Conservation (phyloP, 192 early-diverging fungal genomes). For the Anaeromyces robustus region DNA sequence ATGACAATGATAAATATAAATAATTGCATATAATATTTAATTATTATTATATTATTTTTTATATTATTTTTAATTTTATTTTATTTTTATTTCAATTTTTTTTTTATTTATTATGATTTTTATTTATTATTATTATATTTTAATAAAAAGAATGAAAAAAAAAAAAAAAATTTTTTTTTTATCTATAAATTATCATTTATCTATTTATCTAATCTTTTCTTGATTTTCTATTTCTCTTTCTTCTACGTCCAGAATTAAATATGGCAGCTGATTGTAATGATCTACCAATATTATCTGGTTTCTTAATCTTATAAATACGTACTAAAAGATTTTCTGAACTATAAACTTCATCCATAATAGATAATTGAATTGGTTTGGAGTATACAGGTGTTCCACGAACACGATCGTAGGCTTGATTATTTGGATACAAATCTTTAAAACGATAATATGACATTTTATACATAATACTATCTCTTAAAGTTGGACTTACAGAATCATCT, state of each 20-base stretch:
- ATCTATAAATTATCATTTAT: background rate
- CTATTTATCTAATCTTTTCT: background rate
- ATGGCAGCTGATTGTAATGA: background rate
- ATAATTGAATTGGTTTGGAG: constrained; percentile 57
- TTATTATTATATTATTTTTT: too few species aligned
- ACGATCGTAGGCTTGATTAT: constrained; percentile 45
- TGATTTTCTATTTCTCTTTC: background rate
- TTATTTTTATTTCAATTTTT: too few species aligned
- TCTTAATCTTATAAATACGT: constrained; percentile 96
- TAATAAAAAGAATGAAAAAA: too few species aligned
- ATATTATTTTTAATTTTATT: too few species aligned
- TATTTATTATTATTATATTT: too few species aligned
- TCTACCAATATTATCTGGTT: constrained; percentile 74
- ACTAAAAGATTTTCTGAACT: constrained; percentile 96
- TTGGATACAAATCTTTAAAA: constrained; percentile 68
- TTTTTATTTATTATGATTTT: too few species aligned
- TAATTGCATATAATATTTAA: too few species aligned
- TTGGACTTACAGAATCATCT: constrained; percentile 68
- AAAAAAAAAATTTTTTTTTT: background rate
- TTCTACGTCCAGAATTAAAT: background rate
- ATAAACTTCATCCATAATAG: constrained; percentile 82
- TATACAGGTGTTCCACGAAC: constrained; percentile 69
- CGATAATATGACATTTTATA: constrained; percentile 97
- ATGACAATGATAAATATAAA: too few species aligned
- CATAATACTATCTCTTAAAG: constrained; percentile 88